Percentiles rank a stretch among this genome's conserved stretches.
phyloP scores from a whole-genome alignment of 23 red algal species.

The Gracilaria gracilis region DNA sequence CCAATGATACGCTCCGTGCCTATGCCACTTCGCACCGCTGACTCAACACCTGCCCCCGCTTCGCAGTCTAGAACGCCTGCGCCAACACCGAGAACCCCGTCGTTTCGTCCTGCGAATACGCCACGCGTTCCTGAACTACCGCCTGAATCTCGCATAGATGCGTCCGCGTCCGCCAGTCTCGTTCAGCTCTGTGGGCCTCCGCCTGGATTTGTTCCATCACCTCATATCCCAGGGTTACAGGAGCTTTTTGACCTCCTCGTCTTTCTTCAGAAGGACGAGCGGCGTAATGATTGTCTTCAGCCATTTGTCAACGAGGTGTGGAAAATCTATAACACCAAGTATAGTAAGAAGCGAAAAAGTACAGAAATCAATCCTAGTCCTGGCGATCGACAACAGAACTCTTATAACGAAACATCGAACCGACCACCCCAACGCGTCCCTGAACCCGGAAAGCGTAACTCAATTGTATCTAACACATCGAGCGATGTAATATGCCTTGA shows the following conservation, averaged over 20 bases:
- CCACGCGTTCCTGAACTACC: background rate
- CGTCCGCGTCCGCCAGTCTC: background rate
- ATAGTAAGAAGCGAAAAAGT: conserved; percentile 7
- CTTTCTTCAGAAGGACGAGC: background rate
- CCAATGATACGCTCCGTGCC: background rate
- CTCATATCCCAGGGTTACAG: background rate
- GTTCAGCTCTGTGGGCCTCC: background rate
- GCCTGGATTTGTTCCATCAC: conserved; percentile 15
- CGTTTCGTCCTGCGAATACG: background rate
- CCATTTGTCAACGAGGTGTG: background rate
- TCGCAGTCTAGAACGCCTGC: background rate
- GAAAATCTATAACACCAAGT: conserved; percentile 17
- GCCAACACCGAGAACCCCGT: background rate
- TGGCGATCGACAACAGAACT: background rate
- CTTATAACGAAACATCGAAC: background rate
- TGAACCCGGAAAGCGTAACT: background rate
- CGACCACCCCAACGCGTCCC: background rate
- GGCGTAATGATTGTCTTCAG: background rate
- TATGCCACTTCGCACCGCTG: background rate
- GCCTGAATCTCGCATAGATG: background rate
- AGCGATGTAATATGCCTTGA: conserved; percentile 5
- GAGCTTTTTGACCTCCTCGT: background rate
- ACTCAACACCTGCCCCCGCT: background rate
- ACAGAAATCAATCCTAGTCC: background rate
- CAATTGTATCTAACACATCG: background rate